Conservation (phyloP, 176 grass and related monocot species). For the Cenchrus purpureus region DNA sequence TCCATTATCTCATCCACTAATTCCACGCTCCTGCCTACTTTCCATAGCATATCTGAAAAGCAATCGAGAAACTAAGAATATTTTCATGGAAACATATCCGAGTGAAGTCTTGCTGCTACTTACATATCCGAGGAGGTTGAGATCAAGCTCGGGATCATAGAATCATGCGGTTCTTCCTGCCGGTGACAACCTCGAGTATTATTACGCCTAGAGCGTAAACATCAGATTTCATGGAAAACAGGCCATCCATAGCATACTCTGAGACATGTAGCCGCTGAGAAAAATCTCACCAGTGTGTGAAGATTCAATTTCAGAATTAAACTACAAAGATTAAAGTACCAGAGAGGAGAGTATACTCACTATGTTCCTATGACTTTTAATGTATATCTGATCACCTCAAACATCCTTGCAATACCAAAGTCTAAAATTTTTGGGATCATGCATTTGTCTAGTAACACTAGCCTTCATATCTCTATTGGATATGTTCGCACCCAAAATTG, state of each 20-base stretch:
- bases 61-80: neutral
- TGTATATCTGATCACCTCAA: constrained; percentile 57
- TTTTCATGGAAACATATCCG: neutral
- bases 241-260: constrained; percentile 47
- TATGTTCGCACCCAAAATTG: too few relatives aligned
- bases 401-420: constrained; percentile 55
- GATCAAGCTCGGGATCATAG: constrained; percentile 26
- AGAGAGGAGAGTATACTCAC: constrained; percentile 26
- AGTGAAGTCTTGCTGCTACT: neutral
- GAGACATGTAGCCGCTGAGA: constrained; percentile 55
- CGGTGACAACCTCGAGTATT: constrained; percentile 32
- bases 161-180: constrained; percentile 39
- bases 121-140: constrained; percentile 54
- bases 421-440: constrained; percentile 56
- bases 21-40: constrained; percentile 31
- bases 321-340: neutral
- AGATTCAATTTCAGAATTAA: neutral
- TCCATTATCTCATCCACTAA: constrained; percentile 33
- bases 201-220: constrained; percentile 44
- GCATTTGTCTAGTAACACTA: constrained; percentile 44
- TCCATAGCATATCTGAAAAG: constrained; percentile 38
- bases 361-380: constrained; percentile 52
- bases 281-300: neutral
- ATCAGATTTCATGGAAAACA: constrained; percentile 55
- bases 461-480: constrained; percentile 49